These are phyloP conservation scores for Kwoniella botswanensis DNA, from an alignment of 768 basidiomycete species.

Conservation along the genomic window DNA sequence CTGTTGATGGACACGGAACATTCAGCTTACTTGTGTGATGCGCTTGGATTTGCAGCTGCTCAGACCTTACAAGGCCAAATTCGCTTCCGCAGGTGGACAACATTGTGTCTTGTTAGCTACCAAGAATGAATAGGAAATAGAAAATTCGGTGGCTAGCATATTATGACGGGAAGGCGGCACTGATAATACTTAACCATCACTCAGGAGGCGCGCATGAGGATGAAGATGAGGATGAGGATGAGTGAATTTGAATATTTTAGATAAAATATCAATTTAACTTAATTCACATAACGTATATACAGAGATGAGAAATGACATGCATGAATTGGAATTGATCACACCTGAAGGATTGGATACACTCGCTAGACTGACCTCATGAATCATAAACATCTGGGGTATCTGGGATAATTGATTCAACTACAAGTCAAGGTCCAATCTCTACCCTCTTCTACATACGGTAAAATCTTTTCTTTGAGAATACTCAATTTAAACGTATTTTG, in stretches of 20 bases:
- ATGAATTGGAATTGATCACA: background rate
- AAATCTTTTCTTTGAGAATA: no score
- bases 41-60: slow-evolving; percentile 22
- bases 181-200: background rate
- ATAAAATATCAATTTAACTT: background rate
- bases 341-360: no score
- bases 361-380: no score
- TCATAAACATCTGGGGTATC: no score
- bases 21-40: background rate
- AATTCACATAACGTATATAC: background rate
- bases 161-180: background rate
- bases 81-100: slow-evolving; percentile 58
- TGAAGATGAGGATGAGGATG: background rate
- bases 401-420: no score
- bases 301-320: background rate
- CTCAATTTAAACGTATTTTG: no score
- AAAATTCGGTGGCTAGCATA: background rate
- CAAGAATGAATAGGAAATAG: slow-evolving; percentile 18
- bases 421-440: no score
- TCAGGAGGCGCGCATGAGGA: background rate
- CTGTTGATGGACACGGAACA: background rate
- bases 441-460: no score
- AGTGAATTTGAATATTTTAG: background rate
- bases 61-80: slow-evolving; percentile 44
- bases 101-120: slow-evolving; percentile 56